phyloP scores from a whole-genome alignment of 164 flowering plant genomes.

The Protea cynaroides region DNA sequence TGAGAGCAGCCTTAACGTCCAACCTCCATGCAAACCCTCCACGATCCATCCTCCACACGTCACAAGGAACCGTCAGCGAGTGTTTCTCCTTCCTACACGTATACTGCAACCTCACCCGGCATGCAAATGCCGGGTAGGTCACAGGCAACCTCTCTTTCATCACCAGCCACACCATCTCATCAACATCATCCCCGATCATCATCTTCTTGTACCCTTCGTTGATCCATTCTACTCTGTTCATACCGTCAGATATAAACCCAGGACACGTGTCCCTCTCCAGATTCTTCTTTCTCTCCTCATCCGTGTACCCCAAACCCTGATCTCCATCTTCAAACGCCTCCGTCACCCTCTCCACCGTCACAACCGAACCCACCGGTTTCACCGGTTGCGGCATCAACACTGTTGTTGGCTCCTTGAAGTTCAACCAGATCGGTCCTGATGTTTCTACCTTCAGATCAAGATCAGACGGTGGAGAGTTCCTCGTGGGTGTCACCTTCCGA shows the following conservation, averaged over 20 bases:
- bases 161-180: conserved; percentile 42
- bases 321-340: conserved; percentile 41
- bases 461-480: neutral
- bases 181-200: conserved; percentile 22
- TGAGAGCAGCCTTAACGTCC: conserved; percentile 74
- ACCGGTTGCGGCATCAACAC: conserved; percentile 18
- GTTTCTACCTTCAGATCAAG: neutral
- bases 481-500: conserved; percentile 18
- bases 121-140: conserved; percentile 40
- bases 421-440: conserved; percentile 29
- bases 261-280: conserved; percentile 75
- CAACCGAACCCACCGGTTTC: conserved; percentile 43
- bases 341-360: conserved; percentile 63
- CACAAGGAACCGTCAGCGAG: conserved; percentile 59
- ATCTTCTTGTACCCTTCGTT: conserved; percentile 50
- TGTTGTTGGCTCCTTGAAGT: conserved; percentile 11
- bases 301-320: conserved; percentile 41
- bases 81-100: conserved; percentile 30
- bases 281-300: conserved; percentile 42
- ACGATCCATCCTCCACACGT: conserved; percentile 72
- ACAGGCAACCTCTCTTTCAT: conserved; percentile 29
- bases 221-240: conserved; percentile 56
- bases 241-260: conserved; percentile 61
- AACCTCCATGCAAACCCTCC: conserved; percentile 89
- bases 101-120: conserved; percentile 66